Percentiles rank a stretch among this genome's conserved stretches.
phyloP scores from a whole-genome alignment of 345 rosid genomes.

The Corymbia maculata region DNA sequence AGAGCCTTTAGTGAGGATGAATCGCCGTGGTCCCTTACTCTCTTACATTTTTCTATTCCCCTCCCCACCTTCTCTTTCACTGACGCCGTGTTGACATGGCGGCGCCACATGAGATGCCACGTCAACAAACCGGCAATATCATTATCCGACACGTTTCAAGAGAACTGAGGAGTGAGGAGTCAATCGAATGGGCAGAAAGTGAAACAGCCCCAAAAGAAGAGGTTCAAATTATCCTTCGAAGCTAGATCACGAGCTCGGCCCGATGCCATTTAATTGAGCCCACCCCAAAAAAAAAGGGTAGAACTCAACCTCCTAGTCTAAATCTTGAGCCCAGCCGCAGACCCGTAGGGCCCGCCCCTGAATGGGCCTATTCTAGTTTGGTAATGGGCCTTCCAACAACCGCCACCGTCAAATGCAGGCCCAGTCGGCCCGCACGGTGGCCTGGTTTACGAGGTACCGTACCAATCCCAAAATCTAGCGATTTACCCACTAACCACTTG shows the following conservation, averaged over 20 bases:
- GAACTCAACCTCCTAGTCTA: neutral
- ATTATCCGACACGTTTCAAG: neutral
- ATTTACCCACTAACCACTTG: neutral
- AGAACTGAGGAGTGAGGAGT: neutral
- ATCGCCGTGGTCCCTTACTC: neutral
- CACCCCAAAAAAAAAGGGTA: neutral
- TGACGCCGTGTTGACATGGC: neutral
- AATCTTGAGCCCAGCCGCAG: neutral
- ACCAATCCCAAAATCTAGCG: neutral
- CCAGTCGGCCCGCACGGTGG: neutral
- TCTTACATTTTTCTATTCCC: neutral
- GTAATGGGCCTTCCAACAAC: neutral
- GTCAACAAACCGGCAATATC: neutral
- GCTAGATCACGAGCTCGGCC: neutral
- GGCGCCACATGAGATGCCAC: neutral
- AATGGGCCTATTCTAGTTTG: neutral
- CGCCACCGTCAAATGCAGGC: neutral
- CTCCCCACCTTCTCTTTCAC: accelerated
- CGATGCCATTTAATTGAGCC: neutral
- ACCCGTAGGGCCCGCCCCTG: neutral
- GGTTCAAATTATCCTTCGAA: neutral
- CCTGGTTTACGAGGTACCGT: neutral
- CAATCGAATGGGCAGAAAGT: neutral
- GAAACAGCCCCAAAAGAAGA: neutral
- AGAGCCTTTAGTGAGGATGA: too few relatives aligned